Conservation (phyloP, 768 basidiomycete genomes). For the Hortiboletus flavorubellus region DNA sequence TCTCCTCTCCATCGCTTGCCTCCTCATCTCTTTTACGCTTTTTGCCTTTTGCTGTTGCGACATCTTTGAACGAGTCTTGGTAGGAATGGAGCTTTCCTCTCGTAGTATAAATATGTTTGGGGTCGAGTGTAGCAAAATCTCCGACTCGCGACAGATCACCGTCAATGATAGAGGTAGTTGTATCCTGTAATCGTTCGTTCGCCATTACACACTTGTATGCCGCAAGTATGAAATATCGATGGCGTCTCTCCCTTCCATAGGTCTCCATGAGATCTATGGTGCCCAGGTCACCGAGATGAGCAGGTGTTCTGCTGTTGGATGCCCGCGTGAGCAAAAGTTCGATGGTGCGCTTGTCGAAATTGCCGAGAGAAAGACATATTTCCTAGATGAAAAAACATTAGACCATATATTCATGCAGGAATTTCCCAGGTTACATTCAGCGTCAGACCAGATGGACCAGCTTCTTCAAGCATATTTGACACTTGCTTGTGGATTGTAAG, state of each 20-base stretch:
- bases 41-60: slow-evolving; percentile 15
- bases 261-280: slow-evolving; percentile 77
- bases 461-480: slow-evolving; percentile 64
- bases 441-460: slow-evolving; percentile 68
- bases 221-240: slow-evolving; percentile 75
- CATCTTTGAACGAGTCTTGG: slow-evolving; percentile 49
- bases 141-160: slow-evolving; percentile 51
- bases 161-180: slow-evolving; percentile 39
- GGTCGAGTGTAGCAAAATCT: slow-evolving; percentile 46
- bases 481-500: slow-evolving; percentile 78
- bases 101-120: slow-evolving; percentile 53
- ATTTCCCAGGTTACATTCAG: slow-evolving; percentile 48
- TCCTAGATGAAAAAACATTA: slow-evolving; percentile 43
- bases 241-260: slow-evolving; percentile 79
- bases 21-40: slow-evolving; percentile 34
- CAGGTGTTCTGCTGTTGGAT: slow-evolving; percentile 58
- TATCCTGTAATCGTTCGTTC: slow-evolving; percentile 61
- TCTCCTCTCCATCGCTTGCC: slow-evolving; percentile 13
- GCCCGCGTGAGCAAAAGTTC: slow-evolving; percentile 76
- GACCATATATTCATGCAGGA: background rate
- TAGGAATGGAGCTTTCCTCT: slow-evolving; percentile 40
- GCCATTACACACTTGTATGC: slow-evolving; percentile 63
- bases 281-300: slow-evolving; percentile 69
- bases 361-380: slow-evolving; percentile 54
- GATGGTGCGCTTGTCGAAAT: slow-evolving; percentile 78